phyloP scores from a whole-genome alignment of 2,329 filamentous ascomycete genomes.

The Ophiostoma sp. region DNA sequence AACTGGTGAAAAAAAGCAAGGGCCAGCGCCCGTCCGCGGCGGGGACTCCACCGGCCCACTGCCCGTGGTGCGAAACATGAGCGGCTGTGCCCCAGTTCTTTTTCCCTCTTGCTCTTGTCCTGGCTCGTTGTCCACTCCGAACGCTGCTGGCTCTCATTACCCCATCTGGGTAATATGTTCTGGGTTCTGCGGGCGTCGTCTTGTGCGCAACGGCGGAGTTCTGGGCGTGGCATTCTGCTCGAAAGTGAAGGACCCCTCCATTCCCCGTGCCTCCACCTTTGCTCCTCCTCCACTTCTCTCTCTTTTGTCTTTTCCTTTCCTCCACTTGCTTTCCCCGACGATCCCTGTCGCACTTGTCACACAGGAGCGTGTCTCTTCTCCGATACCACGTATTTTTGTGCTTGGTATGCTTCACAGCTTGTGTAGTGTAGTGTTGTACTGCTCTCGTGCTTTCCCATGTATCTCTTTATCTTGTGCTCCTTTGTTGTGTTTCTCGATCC shows the following conservation, averaged over 20 bases:
- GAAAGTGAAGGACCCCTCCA: neutral
- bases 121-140: neutral
- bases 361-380: neutral
- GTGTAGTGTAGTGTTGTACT: neutral
- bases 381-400: neutral
- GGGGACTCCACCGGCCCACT: slow-evolving; percentile 11
- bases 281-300: neutral
- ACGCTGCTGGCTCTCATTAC: neutral
- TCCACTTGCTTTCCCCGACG: neutral
- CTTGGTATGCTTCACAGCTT: neutral
- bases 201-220: neutral
- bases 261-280: neutral
- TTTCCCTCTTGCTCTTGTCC: neutral
- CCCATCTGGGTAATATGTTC: neutral
- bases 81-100: neutral
- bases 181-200: neutral
- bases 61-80: neutral
- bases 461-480: neutral
- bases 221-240: neutral
- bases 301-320: neutral
- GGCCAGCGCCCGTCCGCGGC: neutral
- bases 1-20: neutral
- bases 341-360: slow-evolving; percentile 9
- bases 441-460: neutral
- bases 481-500: neutral